Conservation (phyloP, 1,139 yeast genomes). For the Debaryomycetaceae sp. region DNA sequence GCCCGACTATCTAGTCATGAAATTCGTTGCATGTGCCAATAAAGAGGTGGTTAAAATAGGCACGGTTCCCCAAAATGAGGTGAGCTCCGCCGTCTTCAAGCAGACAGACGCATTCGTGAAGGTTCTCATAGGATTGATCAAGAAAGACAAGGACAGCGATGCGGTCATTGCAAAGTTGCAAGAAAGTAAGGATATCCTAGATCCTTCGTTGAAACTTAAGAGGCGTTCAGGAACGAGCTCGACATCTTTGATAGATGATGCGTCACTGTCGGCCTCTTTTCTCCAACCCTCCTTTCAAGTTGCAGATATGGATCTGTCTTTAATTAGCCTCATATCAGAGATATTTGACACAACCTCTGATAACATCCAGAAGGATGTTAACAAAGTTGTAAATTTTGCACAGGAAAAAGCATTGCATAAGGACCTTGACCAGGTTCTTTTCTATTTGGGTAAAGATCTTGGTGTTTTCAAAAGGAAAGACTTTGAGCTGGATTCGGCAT, state of each 20-base stretch:
- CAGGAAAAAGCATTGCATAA: constrained; percentile 42
- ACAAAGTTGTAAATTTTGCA: constrained; percentile 37
- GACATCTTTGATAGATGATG: constrained; percentile 6
- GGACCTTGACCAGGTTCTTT: constrained; percentile 41
- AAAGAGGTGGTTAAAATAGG: constrained; percentile 58
- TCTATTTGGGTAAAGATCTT: constrained; percentile 38
- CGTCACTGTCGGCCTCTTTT: constrained; percentile 16
- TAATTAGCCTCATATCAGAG: constrained; percentile 32
- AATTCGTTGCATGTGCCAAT: constrained; percentile 62
- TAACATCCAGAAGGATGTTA: constrained; percentile 49
- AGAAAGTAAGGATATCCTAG: constrained; percentile 39
- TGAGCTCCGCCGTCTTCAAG: constrained; percentile 45
- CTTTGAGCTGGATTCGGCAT: constrained; percentile 40
- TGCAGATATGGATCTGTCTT: constrained; percentile 45
- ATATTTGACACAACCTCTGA: constrained; percentile 40
- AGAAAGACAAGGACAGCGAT: constrained; percentile 41
- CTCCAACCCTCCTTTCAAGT: constrained; percentile 47
- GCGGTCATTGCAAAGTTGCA: constrained; percentile 39
- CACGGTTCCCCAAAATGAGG: constrained; percentile 33
- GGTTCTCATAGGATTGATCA: constrained; percentile 47
- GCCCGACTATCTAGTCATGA: constrained; percentile 63
- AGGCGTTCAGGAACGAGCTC: constrained; percentile 5
- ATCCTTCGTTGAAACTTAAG: constrained; percentile 16
- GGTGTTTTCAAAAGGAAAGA: constrained; percentile 38
- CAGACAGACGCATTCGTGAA: constrained; percentile 60